Percentiles rank a stretch among this genome's conserved stretches.
These are phyloP conservation scores for Tylopilus orsonianus DNA, from an alignment of 1,284 basidiomycete genomes.

Conservation along the genomic window DNA sequence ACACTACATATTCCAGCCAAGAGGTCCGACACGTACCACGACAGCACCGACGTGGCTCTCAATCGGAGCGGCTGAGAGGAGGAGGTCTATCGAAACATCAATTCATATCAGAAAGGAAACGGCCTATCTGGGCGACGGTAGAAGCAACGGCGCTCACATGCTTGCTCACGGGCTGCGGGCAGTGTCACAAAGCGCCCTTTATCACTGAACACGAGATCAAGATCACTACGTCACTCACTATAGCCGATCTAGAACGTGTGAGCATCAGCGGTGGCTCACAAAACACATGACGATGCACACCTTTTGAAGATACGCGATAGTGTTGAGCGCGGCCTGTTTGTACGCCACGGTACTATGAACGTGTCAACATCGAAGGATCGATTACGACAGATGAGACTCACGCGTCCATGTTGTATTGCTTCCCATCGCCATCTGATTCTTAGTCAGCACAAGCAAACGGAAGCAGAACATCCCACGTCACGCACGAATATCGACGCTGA, in stretches of 20 bases:
- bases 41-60: conserved; percentile 76
- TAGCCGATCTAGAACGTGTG: conserved; percentile 51
- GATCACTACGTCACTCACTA: conserved; percentile 43
- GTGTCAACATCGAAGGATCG: not conserved
- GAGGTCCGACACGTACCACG: conserved; percentile 47
- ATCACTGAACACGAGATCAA: not conserved
- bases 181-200: not conserved
- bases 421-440: conserved; percentile 64
- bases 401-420: conserved; percentile 79
- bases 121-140: not conserved
- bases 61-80: conserved; percentile 74
- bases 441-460: conserved; percentile 1
- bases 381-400: conserved; percentile 34
- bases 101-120: not conserved
- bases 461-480: not conserved
- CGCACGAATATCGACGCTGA: conserved; percentile 70
- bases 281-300: conserved; percentile 38
- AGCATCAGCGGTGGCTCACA: not conserved
- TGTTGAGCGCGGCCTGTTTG: conserved; percentile 76
- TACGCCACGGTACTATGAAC: conserved; percentile 64
- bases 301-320: conserved; percentile 76
- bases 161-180: conserved; percentile 62
- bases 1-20: not conserved
- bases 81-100: conserved; percentile 54
- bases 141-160: conserved; percentile 45